Evolutionary conservation across 1,284 basidiomycete species (phyloP).

Genomic region (Rhodotorula sp.): DNA sequence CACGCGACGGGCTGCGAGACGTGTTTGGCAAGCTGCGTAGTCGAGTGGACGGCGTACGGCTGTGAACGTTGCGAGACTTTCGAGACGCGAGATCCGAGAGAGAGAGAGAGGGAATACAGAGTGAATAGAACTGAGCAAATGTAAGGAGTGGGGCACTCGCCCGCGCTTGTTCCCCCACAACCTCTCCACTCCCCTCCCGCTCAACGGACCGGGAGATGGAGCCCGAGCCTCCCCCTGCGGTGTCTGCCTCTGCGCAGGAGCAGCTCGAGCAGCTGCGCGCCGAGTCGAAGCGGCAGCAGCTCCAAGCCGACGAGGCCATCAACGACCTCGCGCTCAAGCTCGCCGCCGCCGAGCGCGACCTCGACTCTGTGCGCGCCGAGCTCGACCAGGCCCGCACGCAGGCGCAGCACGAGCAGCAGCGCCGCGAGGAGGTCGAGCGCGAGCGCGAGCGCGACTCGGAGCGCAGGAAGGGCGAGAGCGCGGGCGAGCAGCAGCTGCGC

Average conservation of each 20-base stretch:
- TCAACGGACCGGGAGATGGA: not conserved
- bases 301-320: constrained; percentile 35
- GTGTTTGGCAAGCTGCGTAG: constrained; percentile 84
- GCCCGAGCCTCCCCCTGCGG: not conserved
- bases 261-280: constrained; percentile 26
- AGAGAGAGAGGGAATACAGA: not conserved
- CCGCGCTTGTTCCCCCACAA: no score
- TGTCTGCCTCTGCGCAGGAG: constrained; percentile 12
- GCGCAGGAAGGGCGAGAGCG: constrained; percentile 68
- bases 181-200: not conserved
- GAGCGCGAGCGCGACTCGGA: constrained; percentile 70
- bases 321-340: constrained; percentile 35
- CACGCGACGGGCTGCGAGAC: constrained; percentile 69
- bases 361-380: constrained; percentile 8
- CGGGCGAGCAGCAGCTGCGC: constrained; percentile 62
- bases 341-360: constrained; percentile 7
- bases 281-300: constrained; percentile 25
- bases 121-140: no score
- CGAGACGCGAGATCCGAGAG: not conserved
- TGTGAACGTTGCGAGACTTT: not conserved
- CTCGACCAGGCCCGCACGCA: not conserved
- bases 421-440: constrained; percentile 67
- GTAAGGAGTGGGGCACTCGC: no score
- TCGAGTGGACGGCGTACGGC: constrained; percentile 64
- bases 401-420: constrained; percentile 47